Percentiles rank a stretch among this genome's conserved stretches.
These are phyloP conservation scores for Croton setiger DNA, from an alignment of 441 rosid species.

Conservation along the genomic window DNA sequence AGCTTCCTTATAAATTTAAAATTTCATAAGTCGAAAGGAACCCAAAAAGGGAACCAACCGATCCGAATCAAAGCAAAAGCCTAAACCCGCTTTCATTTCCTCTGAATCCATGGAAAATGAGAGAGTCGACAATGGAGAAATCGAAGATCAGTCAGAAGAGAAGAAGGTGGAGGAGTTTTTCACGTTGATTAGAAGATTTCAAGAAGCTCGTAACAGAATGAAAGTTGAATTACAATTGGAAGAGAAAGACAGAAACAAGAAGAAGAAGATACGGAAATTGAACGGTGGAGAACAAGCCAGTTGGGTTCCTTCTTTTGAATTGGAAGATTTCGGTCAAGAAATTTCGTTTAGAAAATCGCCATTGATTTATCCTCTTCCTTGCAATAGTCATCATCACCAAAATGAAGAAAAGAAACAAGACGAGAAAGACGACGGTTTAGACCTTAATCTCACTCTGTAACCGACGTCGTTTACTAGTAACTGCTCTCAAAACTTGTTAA, in stretches of 20 bases:
- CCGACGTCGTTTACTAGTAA: not conserved
- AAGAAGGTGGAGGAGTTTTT: constrained; percentile 45
- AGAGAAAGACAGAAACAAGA: constrained; percentile 15
- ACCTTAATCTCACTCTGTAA: constrained; percentile 38
- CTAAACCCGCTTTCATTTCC: not conserved
- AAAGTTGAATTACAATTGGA: constrained; percentile 9
- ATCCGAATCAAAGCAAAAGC: too few relatives aligned
- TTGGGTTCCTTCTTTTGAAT: constrained; percentile 44
- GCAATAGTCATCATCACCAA: not conserved
- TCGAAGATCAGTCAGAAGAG: constrained; percentile 25
- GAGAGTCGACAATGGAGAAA: not conserved
- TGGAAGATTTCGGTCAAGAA: constrained; percentile 45
- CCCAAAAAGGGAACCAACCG: not conserved
- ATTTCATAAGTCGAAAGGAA: not conserved
- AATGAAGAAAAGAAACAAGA: constrained; percentile 10
- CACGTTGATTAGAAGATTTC: constrained; percentile 33
- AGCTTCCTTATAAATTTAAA: not conserved
- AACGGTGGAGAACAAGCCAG: constrained; percentile 15
- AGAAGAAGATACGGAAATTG: not conserved
- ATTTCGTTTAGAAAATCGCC: constrained; percentile 24
- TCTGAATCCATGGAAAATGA: constrained; percentile 14
- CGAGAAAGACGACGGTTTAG: constrained; percentile 21
- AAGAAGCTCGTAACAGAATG: constrained; percentile 35
- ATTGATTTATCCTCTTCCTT: constrained; percentile 17
- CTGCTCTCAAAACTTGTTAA: too few relatives aligned